These are phyloP conservation scores for Erythrobasidium yunnanense DNA, from an alignment of 768 basidiomycete genomes.

Conservation along the genomic window DNA sequence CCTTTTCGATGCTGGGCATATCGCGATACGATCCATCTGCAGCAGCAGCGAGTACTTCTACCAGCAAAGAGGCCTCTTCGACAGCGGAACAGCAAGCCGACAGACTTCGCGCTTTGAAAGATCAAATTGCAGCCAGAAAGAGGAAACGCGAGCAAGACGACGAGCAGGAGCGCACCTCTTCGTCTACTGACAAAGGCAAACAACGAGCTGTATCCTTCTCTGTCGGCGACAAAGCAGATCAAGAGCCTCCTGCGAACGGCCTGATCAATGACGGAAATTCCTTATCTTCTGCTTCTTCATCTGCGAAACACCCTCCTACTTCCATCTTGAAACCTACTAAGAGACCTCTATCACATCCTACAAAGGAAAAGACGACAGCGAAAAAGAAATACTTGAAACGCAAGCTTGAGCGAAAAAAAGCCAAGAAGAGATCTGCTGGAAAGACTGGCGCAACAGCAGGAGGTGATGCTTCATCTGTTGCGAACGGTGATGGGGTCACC, in stretches of 20 bases:
- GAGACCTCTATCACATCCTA: too few species aligned
- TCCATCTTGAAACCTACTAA: too few species aligned
- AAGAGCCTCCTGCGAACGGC: too few species aligned
- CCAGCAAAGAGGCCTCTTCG: background rate
- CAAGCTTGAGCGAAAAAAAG: slow-evolving; percentile 58
- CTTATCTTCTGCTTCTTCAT: too few species aligned
- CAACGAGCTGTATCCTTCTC: slow-evolving; percentile 8
- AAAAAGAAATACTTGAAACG: slow-evolving; percentile 62
- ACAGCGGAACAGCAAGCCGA: background rate
- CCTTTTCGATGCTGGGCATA: background rate
- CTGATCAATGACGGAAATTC: too few species aligned
- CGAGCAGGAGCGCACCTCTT: background rate
- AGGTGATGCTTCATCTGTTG: slow-evolving; percentile 26
- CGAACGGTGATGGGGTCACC: slow-evolving; percentile 3
- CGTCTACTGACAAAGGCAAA: slow-evolving; percentile 6
- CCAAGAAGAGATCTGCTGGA: slow-evolving; percentile 43
- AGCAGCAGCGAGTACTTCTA: background rate
- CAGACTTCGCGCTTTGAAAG: background rate
- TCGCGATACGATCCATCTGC: background rate
- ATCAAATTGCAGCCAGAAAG: slow-evolving; percentile 1
- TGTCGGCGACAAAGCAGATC: background rate
- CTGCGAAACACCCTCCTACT: too few species aligned
- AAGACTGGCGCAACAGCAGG: slow-evolving; percentile 37
- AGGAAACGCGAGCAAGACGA: background rate
- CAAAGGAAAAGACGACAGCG: slow-evolving; percentile 56